Evolutionary conservation across 1,284 basidiomycete species (phyloP).

Genomic region (Tremellales sp.): DNA sequence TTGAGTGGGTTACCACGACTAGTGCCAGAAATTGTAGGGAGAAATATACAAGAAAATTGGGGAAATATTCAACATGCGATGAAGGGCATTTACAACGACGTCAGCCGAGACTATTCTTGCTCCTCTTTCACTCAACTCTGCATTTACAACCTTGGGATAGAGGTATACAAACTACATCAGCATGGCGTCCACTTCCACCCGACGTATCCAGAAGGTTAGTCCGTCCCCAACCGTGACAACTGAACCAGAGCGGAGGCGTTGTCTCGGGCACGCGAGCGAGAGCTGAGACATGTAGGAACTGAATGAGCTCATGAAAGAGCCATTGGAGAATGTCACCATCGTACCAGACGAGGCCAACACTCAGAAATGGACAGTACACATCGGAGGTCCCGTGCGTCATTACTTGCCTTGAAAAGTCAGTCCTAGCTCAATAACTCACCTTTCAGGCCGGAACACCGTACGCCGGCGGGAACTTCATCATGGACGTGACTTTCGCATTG

Average conservation of each 20-base stretch:
- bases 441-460: constrained; percentile 71
- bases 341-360: constrained; percentile 68
- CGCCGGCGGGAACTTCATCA: constrained; percentile 74
- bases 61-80: too few species aligned
- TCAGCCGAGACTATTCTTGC: too few species aligned
- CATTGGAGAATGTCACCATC: constrained; percentile 59
- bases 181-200: constrained; percentile 35
- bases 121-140: background rate
- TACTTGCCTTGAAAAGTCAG: background rate
- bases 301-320: constrained; percentile 34
- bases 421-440: background rate
- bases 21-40: too few species aligned
- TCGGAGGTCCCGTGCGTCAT: constrained; percentile 67
- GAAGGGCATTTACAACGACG: too few species aligned
- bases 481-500: constrained; percentile 64
- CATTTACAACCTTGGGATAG: too few species aligned
- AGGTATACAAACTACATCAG: background rate
- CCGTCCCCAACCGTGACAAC: background rate
- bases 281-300: constrained; percentile 43
- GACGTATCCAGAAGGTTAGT: constrained; percentile 37
- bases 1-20: too few species aligned
- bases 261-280: background rate
- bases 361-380: constrained; percentile 69
- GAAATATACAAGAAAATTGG: too few species aligned
- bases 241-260: too few species aligned